Conservation (phyloP, 2,329 filamentous ascomycete genomes). For the Helotiales sp. region DNA sequence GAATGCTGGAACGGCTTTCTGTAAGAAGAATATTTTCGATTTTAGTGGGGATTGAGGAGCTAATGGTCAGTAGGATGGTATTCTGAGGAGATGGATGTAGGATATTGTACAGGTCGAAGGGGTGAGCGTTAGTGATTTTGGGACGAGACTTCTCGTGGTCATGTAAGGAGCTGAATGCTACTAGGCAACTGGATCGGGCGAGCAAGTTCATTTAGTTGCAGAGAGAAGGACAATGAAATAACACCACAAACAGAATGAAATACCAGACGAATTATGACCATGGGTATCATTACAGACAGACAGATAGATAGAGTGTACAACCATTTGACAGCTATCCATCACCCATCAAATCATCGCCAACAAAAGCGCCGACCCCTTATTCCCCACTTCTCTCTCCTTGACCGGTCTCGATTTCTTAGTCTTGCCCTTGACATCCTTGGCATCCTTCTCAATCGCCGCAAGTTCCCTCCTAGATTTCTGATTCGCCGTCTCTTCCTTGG, state of each 20-base stretch:
- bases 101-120: neutral
- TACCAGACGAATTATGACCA: neutral
- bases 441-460: slow-evolving; percentile 52
- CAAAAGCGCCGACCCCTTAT: slow-evolving; percentile 65
- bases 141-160: neutral
- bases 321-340: slow-evolving; percentile 1
- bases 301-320: slow-evolving; percentile 4
- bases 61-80: neutral
- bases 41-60: neutral
- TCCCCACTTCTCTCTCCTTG: slow-evolving; percentile 56
- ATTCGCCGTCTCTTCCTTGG: slow-evolving; percentile 60
- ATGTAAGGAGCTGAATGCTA: neutral
- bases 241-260: neutral
- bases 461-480: slow-evolving; percentile 55
- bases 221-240: neutral
- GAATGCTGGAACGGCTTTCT: too few relatives aligned
- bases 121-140: neutral
- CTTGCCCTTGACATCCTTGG: slow-evolving; percentile 45
- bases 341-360: slow-evolving; percentile 56
- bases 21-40: neutral
- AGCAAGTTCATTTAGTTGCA: neutral
- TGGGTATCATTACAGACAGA: slow-evolving; percentile 25
- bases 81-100: neutral
- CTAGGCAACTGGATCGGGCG: neutral
- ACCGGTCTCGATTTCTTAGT: slow-evolving; percentile 50